Base-by-base conservation (phyloP, 2,329 filamentous ascomycete genomes). In the Periconia digitata region DNA sequence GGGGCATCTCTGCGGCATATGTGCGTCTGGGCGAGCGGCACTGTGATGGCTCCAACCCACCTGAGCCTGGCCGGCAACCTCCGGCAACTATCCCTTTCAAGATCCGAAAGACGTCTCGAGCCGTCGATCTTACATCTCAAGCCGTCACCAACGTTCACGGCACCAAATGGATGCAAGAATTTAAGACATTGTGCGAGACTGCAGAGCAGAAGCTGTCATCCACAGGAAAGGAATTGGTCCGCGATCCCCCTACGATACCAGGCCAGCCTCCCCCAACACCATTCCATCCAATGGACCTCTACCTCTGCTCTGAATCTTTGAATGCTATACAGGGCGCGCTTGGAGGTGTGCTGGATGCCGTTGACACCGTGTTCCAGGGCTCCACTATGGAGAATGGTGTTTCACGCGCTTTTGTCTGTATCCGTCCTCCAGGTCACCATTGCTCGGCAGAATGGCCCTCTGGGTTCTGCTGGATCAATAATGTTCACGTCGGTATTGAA, bases 391-490 rank as follows among this genome's bases (percentile, higher is more conserved):
- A 74, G 2, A 73, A 74, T 3, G 81, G 84, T 6, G 85, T 87
- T 18, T 84, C 81, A 39, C 84, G 90, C 46, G 91, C 92, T 0
- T 99, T 99, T 69, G 90, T 97, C 42, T 92, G 88, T 22, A 88
- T 97, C 42, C 85, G 94, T 24, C 94, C 94, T 4, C 94, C 94
- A 0, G 94, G 94, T 1, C 94, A 99, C 67, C 94, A 99, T 67
- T 99, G 94, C 72, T 96, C 92, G 2, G 84, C 90, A 3, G 84
- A 87, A 42, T 86, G 87, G 60, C 94, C 94, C 0, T 96, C 92
- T 2, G 94, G 94, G 0, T 99, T 99, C 67, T 99, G 94, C 74
- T 99, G 94, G 92, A 76, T 99, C 43, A 99, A 99, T 71, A 99
- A 99, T 66, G 91, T 99, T 0, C 92, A 97, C 66, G 90, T 99